Conservation (phyloP, 2,329 filamentous ascomycete genomes). For the Penicillium italicum region DNA sequence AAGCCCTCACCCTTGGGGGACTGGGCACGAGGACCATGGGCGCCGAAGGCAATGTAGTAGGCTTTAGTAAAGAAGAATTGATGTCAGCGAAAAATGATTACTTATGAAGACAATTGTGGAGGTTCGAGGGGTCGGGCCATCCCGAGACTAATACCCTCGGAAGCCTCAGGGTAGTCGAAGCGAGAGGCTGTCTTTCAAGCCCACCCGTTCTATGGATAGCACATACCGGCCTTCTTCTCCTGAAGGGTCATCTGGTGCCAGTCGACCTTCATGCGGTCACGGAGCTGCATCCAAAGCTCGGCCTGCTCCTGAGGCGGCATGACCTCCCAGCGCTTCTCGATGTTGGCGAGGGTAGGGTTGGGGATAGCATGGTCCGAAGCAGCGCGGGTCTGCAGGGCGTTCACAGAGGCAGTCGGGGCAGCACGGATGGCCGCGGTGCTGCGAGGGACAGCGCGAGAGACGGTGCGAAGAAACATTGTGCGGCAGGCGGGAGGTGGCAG, state of each 20-base stretch:
- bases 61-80: constrained; percentile 53
- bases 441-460: constrained; percentile 45
- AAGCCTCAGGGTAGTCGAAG: constrained; percentile 16
- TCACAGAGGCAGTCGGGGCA: constrained; percentile 39
- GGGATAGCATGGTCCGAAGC: constrained; percentile 86
- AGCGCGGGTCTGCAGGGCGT: constrained; percentile 50
- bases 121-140: neutral
- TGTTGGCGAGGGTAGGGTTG: constrained; percentile 94
- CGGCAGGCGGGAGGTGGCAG: constrained; percentile 28
- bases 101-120: neutral
- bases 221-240: constrained; percentile 99
- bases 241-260: constrained; percentile 93
- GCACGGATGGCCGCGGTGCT: constrained; percentile 41
- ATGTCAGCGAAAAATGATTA: constrained; percentile 23
- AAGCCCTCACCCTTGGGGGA: constrained; percentile 79
- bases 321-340: constrained; percentile 98
- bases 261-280: constrained; percentile 97
- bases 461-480: constrained; percentile 48
- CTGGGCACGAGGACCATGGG: constrained; percentile 84
- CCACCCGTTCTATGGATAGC: neutral
- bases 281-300: constrained; percentile 96
- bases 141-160: constrained; percentile 12
- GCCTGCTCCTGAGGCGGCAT: constrained; percentile 99
- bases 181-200: neutral
- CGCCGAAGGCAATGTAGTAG: constrained; percentile 98